Percentiles rank a stretch among this genome's conserved stretches.
Evolutionary conservation across 2,329 filamentous ascomycete species (phyloP).

Genomic region (Exophiala sp.): DNA sequence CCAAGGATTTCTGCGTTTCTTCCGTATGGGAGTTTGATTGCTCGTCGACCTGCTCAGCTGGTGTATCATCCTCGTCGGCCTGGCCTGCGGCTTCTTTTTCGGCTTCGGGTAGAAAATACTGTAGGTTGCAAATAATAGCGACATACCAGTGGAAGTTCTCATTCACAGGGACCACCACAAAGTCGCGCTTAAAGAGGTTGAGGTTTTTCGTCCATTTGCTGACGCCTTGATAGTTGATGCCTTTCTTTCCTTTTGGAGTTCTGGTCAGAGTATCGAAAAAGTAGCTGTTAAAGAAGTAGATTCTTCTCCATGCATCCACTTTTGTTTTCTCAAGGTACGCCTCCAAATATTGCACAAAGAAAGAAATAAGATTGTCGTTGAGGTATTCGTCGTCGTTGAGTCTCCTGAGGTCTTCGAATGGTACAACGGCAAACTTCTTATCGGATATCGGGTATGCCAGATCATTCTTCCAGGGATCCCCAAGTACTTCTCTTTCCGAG

Average conservation of each 20-base stretch:
- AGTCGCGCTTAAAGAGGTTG: slow-evolving; percentile 81
- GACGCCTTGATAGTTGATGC: slow-evolving; percentile 80
- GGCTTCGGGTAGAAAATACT: slow-evolving; percentile 8
- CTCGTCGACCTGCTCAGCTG: slow-evolving; percentile 1
- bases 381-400: slow-evolving; percentile 82
- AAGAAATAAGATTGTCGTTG: slow-evolving; percentile 89
- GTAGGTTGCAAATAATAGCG: slow-evolving; percentile 86
- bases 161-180: slow-evolving; percentile 88
- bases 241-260: slow-evolving; percentile 47
- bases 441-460: slow-evolving; percentile 45
- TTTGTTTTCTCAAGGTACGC: slow-evolving; percentile 54
- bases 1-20: slow-evolving; percentile 16
- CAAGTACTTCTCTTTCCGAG: slow-evolving; percentile 24
- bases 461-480: slow-evolving; percentile 33
- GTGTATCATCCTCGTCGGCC: slow-evolving; percentile 8
- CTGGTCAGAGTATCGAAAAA: slow-evolving; percentile 74
- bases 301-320: slow-evolving; percentile 57
- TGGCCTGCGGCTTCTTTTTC: slow-evolving; percentile 22
- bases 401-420: slow-evolving; percentile 54
- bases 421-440: slow-evolving; percentile 46
- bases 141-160: slow-evolving; percentile 88
- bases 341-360: slow-evolving; percentile 76
- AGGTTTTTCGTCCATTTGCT: slow-evolving; percentile 82
- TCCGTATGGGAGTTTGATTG: background rate
- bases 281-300: slow-evolving; percentile 90